phyloP scores from a whole-genome alignment of 495 filamentous ascomycete genomes.

The Tuber aestivum region DNA sequence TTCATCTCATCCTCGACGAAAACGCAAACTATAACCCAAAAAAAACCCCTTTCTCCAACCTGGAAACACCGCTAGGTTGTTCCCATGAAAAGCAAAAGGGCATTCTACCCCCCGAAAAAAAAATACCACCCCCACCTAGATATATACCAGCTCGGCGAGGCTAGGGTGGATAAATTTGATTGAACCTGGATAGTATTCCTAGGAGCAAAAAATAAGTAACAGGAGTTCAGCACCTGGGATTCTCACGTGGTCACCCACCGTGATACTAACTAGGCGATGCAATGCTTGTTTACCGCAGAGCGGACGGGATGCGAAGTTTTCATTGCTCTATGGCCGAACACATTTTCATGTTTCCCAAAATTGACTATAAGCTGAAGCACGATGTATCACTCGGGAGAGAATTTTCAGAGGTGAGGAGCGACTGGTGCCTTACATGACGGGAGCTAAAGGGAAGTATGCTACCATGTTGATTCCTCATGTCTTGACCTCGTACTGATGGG shows the following conservation, averaged over 20 bases:
- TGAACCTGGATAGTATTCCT: too few relatives aligned
- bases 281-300: slow-evolving; percentile 6
- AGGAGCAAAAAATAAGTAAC: background rate
- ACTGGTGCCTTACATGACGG: background rate
- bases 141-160: too few relatives aligned
- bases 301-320: slow-evolving; percentile 6
- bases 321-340: slow-evolving; percentile 11
- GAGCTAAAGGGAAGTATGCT: background rate
- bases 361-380: background rate
- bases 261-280: slow-evolving; percentile 8
- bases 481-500: background rate
- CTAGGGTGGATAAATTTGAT: too few relatives aligned
- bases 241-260: slow-evolving; percentile 10
- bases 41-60: too few relatives aligned
- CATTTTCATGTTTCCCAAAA: background rate
- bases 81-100: too few relatives aligned
- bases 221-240: slow-evolving; percentile 6
- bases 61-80: too few relatives aligned
- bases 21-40: too few relatives aligned
- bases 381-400: background rate
- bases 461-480: background rate
- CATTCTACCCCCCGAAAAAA: too few relatives aligned
- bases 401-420: background rate
- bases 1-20: too few relatives aligned
- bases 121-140: too few relatives aligned